Base-by-base conservation (phyloP, 306 rosid genomes). In the Prosopis cineraria region DNA sequence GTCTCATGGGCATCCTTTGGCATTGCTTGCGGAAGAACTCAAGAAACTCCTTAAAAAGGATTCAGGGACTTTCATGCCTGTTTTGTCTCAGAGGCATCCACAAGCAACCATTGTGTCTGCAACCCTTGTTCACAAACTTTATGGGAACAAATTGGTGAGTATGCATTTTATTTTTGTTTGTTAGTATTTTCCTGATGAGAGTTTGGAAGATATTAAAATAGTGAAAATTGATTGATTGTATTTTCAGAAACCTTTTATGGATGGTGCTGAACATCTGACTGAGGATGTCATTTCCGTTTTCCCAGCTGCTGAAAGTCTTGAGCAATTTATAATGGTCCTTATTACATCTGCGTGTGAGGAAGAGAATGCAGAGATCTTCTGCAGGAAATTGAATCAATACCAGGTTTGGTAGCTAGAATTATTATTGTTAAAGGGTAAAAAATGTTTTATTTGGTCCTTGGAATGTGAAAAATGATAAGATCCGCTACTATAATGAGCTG, bases 271-370 rank as follows among this genome's bases (percentile, higher is more conserved):
- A 76, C 99, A 95, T 85, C 87, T 95, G 78, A 86, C 89, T 0
- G 97, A 93, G 90, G 99, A 95, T 84, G 97, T 88, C 77, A 90
- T 95, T 71, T 89, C 98, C 50, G 98, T 95, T 50, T 95, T 93
- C 76, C 99, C 98, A 7, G 98, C 91, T 62, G 98, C 99, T 75
- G 97, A 95, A 74, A 85, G 86, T 84, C 98, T 95, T 40, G 99
- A 95, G 87, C 97, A 93, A 75, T 89, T 84, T 80, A 82, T 93
- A 84, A 72, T 91, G 87, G 87, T 87, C 64, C 91, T 91, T 81
- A 90, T 95, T 67, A 74, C 73, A 60, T 92, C 97, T 37, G 83
- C 59, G n/a, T 88, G 91, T 86, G 90, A 87, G 83, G 98, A 89
- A 79, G 93, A 89, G 86, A 88, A 82, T 87, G 93, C 94, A 29